phyloP scores from a whole-genome alignment of 495 filamentous ascomycete species.

The Monascus purpureus region DNA sequence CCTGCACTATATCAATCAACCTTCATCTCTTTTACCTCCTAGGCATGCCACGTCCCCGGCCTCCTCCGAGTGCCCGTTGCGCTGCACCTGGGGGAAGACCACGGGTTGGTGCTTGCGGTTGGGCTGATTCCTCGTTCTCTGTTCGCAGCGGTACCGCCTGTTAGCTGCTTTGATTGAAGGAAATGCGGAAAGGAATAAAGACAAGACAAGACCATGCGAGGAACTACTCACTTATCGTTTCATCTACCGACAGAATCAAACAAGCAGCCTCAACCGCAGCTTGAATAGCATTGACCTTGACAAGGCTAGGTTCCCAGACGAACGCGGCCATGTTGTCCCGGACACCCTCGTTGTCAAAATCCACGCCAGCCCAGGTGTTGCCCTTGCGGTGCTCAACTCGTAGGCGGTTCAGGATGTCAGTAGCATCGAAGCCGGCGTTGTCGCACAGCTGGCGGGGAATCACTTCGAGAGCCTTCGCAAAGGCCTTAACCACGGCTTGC shows the following conservation, averaged over 20 bases:
- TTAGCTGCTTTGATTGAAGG: no score
- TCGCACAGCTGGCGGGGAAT: constrained; percentile 95
- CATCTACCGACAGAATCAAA: constrained; percentile 89
- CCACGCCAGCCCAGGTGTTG: constrained; percentile 86
- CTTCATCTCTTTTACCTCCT: constrained; percentile 39
- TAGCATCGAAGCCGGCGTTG: constrained; percentile 96
- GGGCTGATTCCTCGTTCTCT: constrained; percentile 79
- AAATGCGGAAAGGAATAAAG: constrained; percentile 3
- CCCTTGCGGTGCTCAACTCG: constrained; percentile 89
- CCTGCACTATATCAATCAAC: constrained; percentile 7
- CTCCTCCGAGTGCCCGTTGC: constrained; percentile 71
- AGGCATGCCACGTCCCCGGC: constrained; percentile 85
- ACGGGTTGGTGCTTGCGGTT: constrained; percentile 62
- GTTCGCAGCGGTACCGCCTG: constrained; percentile 3
- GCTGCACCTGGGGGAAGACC: constrained; percentile 83
- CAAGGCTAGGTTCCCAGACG: constrained; percentile 91
- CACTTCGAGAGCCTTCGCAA: constrained; percentile 93
- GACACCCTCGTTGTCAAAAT: constrained; percentile 84
- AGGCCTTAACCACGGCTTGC: constrained; percentile 92
- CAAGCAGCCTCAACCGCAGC: constrained; percentile 90
- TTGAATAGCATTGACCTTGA: constrained; percentile 96
- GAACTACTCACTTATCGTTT: constrained; percentile 66
- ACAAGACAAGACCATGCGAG: constrained; percentile 1
- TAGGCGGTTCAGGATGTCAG: constrained; percentile 88
- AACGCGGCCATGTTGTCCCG: constrained; percentile 85